phyloP scores from a whole-genome alignment of 306 rosid genomes.

The Trichosanthes cucumerina region DNA sequence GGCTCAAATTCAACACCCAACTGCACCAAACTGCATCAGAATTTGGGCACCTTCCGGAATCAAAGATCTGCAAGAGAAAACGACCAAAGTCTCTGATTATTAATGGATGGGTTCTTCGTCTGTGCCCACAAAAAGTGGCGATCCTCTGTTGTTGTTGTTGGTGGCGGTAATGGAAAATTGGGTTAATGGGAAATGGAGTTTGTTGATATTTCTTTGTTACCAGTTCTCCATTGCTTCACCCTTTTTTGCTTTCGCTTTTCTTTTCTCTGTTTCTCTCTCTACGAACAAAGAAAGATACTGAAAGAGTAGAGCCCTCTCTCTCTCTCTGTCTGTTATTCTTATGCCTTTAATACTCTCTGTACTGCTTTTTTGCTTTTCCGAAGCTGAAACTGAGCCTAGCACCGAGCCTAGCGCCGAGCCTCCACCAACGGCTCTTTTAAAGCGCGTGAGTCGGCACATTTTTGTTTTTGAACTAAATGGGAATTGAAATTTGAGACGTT shows the following conservation, averaged over 20 bases:
- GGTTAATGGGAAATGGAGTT: constrained; percentile 3
- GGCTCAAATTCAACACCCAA: not conserved
- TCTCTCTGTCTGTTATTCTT: not conserved
- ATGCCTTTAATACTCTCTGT: constrained; percentile 5
- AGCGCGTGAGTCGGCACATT: not conserved
- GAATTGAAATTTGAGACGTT: not conserved
- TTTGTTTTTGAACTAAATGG: not conserved
- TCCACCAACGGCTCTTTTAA: constrained; percentile 4
- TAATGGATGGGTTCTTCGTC: not conserved
- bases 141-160: not conserved
- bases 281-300: constrained; percentile 7
- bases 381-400: not conserved
- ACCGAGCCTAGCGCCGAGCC: not conserved
- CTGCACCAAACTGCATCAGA: not conserved
- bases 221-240: not conserved
- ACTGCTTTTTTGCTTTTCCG: constrained; percentile 1
- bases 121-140: not conserved
- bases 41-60: not conserved
- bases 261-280: not conserved
- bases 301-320: not conserved
- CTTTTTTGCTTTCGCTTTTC: not conserved
- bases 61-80: not conserved
- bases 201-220: constrained; percentile 7
- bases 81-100: not conserved
- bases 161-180: not conserved